Base-by-base conservation (phyloP, 805 yeast genomes). In the Metahyphopichia silvanorum region DNA sequence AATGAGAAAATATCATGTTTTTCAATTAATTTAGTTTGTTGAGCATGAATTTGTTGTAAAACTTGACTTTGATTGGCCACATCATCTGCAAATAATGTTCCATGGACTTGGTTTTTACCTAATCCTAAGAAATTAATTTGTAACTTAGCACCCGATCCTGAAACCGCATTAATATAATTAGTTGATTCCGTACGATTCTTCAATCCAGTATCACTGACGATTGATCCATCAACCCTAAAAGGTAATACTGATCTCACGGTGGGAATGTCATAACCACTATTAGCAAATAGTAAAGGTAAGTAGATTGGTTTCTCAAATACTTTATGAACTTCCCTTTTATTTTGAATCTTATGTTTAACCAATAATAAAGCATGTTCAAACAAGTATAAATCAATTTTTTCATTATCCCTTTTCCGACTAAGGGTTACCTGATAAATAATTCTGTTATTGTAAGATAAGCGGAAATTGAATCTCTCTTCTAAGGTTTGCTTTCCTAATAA, bases 251-350 rank as follows among this genome's bases (percentile, higher is more conserved):
- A 53, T 32, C 63, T 50, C 41, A 82, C 60, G 2, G 80, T 70
- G 10, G 93, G 88, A 43, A 79, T 70, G 39, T 87, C 96, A 50
- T 84, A 94, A 3, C 83, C 79, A 33, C 89, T 76, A 21, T 91
- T 77, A 7, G 78, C 76, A 53, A 77, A 84, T 39, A 87, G 60
- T 33, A 87, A 64, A 10, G 89, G 93, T 25, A 87, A 63, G 22
- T 89, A 93, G 20, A 86, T 81, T 4, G 96, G 95, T 47, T 89
- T 74, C 50, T 91, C 93, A 57, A 83, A 86, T 10, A 91, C 98
- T 49, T 88, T 83, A 49, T 84, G 83, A 40, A 86, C 94, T 50
- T 91, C 97, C 49, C 95, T 76, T 59, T 88, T 88, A 54, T 86
- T 89, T 33, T 85, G 87, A 11, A 83, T 69, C 56, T 91, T 94